Evolutionary conservation across 805 yeast genomes (phyloP).

Genomic region (Metschnikowia vanudenii): DNA sequence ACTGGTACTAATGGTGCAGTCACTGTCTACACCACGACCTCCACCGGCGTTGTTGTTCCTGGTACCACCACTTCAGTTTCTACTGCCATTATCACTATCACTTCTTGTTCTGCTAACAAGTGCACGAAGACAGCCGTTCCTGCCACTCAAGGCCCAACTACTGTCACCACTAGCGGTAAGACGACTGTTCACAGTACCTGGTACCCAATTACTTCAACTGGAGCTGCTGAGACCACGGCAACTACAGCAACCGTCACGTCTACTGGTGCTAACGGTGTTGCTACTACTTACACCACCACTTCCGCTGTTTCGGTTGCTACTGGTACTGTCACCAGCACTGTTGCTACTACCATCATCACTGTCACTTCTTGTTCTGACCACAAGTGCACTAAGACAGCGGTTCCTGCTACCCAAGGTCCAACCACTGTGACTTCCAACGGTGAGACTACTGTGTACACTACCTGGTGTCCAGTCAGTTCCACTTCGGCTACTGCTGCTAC

Average conservation of each 20-base stretch:
- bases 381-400: conserved; percentile 11
- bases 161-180: conserved; percentile 24
- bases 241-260: too few species aligned
- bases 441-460: conserved; percentile 26
- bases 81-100: conserved; percentile 31
- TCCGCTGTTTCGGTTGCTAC: too few species aligned
- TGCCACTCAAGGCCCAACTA: conserved; percentile 33
- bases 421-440: conserved; percentile 3
- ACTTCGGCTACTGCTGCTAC: conserved; percentile 4
- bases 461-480: conserved; percentile 20
- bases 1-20: background rate
- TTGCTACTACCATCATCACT: conserved; percentile 20
- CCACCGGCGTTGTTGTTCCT: conserved; percentile 13
- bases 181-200: conserved; percentile 38
- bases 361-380: background rate
- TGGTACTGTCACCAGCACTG: background rate
- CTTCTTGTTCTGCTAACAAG: conserved; percentile 15
- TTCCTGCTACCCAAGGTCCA: conserved; percentile 11
- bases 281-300: too few species aligned
- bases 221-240: conserved; percentile 3
- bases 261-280: too few species aligned
- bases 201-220: conserved; percentile 29
- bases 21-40: background rate
- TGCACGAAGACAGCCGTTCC: conserved; percentile 18
- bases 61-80: conserved; percentile 23